Percentiles rank a stretch among this genome's conserved stretches.
phyloP scores from a whole-genome alignment of 805 yeast genomes.

The Dipodascus geniculatus region DNA sequence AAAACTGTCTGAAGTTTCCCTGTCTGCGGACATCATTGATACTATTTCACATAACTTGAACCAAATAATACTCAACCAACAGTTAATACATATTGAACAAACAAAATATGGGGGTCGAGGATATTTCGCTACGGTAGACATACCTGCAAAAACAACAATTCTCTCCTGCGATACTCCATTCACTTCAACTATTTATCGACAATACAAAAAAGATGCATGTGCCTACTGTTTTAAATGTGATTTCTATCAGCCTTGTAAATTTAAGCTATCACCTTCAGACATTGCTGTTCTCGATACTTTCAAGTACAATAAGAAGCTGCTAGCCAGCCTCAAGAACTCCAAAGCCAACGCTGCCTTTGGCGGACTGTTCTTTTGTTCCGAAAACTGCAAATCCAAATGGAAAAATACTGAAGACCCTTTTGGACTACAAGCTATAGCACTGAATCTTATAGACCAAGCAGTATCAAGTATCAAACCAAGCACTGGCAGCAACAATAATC shows the following conservation, averaged over 20 bases:
- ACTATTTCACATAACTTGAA: background rate
- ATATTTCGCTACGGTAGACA: slow-evolving; percentile 36
- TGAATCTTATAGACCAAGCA: slow-evolving; percentile 30
- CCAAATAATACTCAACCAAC: background rate
- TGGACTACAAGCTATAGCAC: slow-evolving; percentile 24
- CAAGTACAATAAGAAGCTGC: slow-evolving; percentile 7
- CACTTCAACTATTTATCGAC: slow-evolving; percentile 37
- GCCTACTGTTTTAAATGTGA: slow-evolving; percentile 39
- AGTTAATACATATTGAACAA: background rate
- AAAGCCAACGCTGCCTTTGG: slow-evolving; percentile 23
- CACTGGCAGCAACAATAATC: no score
- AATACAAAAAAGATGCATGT: slow-evolving; percentile 55
- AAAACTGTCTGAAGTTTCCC: background rate
- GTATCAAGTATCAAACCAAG: slow-evolving; percentile 11
- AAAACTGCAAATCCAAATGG: slow-evolving; percentile 33
- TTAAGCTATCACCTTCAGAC: slow-evolving; percentile 19
- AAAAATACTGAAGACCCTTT: slow-evolving; percentile 24
- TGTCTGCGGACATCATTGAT: background rate
- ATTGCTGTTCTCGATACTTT: slow-evolving; percentile 1
- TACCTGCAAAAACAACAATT: slow-evolving; percentile 32
- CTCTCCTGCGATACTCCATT: slow-evolving; percentile 32
- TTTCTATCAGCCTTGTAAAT: slow-evolving; percentile 36
- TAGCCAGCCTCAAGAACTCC: background rate
- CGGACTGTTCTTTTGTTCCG: slow-evolving; percentile 45
- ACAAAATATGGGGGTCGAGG: slow-evolving; percentile 51